Evolutionary conservation across 768 basidiomycete species (phyloP).

Genomic region (Butyriboletus loyo): DNA sequence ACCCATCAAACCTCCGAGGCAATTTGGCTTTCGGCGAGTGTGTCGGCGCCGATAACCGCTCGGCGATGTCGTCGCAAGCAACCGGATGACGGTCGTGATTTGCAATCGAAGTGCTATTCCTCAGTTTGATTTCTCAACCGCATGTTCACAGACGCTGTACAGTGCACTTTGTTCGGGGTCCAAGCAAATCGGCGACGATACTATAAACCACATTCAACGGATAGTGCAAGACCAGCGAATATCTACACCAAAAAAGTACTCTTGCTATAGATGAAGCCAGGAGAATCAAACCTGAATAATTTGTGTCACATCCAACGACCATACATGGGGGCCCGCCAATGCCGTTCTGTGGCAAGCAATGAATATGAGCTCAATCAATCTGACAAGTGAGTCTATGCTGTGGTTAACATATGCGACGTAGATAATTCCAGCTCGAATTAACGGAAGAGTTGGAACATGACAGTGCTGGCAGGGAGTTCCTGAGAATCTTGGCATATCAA

Average conservation of each 20-base stretch:
- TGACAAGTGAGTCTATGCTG: neutral
- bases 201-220: neutral
- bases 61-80: neutral
- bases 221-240: too few species aligned
- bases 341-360: too few species aligned
- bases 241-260: neutral
- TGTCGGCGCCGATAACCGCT: constrained; percentile 17
- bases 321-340: too few species aligned
- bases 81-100: constrained; percentile 29
- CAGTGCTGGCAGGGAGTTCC: too few species aligned
- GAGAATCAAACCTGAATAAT: neutral
- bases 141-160: neutral
- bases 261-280: neutral
- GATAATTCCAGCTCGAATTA: too few species aligned
- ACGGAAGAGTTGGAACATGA: neutral
- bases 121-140: neutral
- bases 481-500: too few species aligned
- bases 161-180: neutral
- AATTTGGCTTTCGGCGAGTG: neutral
- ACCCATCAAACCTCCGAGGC: neutral
- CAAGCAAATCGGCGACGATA: neutral
- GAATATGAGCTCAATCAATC: too few species aligned
- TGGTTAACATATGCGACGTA: neutral
- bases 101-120: constrained; percentile 24
- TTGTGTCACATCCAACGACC: neutral